These are phyloP conservation scores for Ocimum tenuiflorum DNA, from an alignment of 257 asterid genomes.

Conservation along the genomic window DNA sequence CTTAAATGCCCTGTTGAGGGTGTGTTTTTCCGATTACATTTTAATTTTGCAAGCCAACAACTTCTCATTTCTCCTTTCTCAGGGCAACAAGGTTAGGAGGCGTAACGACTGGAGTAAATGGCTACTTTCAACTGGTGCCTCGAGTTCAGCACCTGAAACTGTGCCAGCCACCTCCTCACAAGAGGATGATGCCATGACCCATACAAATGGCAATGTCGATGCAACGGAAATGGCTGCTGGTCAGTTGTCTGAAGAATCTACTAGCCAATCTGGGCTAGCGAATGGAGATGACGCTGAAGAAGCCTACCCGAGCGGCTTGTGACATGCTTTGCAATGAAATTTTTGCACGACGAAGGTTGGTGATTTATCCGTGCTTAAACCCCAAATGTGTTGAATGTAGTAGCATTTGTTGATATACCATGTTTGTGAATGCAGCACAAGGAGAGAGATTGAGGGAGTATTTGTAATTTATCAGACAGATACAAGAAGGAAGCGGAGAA, in stretches of 20 bases:
- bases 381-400: too few species aligned
- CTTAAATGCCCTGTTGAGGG: neutral
- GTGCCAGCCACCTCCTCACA: constrained; percentile 33
- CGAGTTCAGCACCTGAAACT: too few species aligned
- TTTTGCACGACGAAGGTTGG: constrained; percentile 32
- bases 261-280: constrained; percentile 20
- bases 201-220: constrained; percentile 23
- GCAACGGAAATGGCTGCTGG: constrained; percentile 19
- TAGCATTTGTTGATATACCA: neutral
- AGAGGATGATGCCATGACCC: constrained; percentile 21
- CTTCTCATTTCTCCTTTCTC: neutral
- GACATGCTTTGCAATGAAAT: constrained; percentile 10
- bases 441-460: constrained; percentile 30
- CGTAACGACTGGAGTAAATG: constrained; percentile 65
- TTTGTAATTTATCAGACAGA: constrained; percentile 25
- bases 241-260: constrained; percentile 17
- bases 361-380: neutral
- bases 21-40: neutral
- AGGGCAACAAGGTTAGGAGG: constrained; percentile 70
- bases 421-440: constrained; percentile 27
- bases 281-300: constrained; percentile 32
- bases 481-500: constrained; percentile 21
- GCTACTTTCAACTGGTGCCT: constrained; percentile 26
- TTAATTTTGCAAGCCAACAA: neutral
- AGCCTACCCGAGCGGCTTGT: constrained; percentile 23